Evolutionary conservation across 129 eudicot species (phyloP), one percentile per base, ranked within the genome.

Genomic region (Artemisia annua): DNA sequence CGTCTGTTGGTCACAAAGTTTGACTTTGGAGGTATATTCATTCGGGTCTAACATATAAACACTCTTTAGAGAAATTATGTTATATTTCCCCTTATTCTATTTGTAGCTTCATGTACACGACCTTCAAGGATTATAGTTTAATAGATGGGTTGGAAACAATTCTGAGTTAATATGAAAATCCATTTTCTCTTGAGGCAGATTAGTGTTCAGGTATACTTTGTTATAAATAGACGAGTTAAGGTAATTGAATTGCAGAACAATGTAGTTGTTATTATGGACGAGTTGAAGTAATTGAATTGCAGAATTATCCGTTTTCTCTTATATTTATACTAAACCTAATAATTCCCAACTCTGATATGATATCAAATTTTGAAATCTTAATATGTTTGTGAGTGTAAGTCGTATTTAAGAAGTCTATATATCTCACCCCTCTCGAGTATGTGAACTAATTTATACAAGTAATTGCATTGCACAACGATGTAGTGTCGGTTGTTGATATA

Each of bases 11-110:
- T 62, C 32, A 58, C 59, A 15, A 56, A 55, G 73, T 50, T 63
- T 49, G 64, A 52, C 73, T 19, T 55, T 43, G 13, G 52, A 67
- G 67, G 46, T 66, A 44, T 55, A 54, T 26, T 50, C 30, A 54
- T 46, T 50, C 30, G 48, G 64, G 64, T 69, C 55, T 77, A 49
- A 30, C 75, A 52, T 72, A 26, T 49, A 58, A 77, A 20, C 17
- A 7, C 69, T 24, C 48, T 26, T 56, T 62, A 28, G 68, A 58
- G 57, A 56, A 60, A 24, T 69, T 62, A 57, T 69, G 69, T 68
- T 76, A 62, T 53, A 4, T 74, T 65, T 74, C 65, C 44, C 43
- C 15, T 39, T 63, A 50, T 52, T 53, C 7, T 61, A 49, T 50
- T 61, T 52, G 48, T 30, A 52, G 77, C 14, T 66, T n/a, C 32